Evolutionary conservation across 1,284 basidiomycete species (phyloP), one percentile per base, ranked within the genome.

Genomic region (Athelia sp.): DNA sequence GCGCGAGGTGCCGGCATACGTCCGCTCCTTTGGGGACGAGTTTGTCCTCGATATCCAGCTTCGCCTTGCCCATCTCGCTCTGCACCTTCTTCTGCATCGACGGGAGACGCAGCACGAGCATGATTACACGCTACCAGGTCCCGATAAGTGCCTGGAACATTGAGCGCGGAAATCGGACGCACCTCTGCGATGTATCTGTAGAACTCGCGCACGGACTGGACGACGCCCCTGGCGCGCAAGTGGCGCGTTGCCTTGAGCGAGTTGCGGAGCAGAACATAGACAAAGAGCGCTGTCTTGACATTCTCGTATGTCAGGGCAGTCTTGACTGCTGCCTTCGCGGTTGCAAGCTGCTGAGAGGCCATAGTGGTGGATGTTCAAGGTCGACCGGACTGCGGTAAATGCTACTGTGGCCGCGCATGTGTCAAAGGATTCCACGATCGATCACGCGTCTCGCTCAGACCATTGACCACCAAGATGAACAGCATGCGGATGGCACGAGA

Each of bases 151-250:
- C 46, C 8, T 36, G 2, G 31, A 19, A 9, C 13, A 38, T 15
- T 13, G 40, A 8, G 6, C n/a, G 36, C 8, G n/a, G 40, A 11
- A 32, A n/a, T n/a, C n/a, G n/a, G 3, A 64, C 71, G 45, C 50
- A 85, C 86, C 68, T 79, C 75, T 15, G 75, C 69, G 18, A 79
- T 61, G 75, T 75, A 84, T 49, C 60, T 66, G 60, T 80, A 85
- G n/a, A 78, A 56, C 47, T 88, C 83, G 14, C 57, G 64, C n/a
- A 72, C 50, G 14, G 78, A 78, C 9, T 71, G 63, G 0, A 66
- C 47, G 47, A 89, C 49, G 0, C 91, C 91, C 48, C 87, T 74
- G 0, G 90, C 92, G 18, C 81, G 75, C n/a, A 93, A 57, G 66
- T 94, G 90, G 24, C 90, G 74, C 42, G 79, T 74, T 1, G 70